Base-by-base conservation (phyloP, 495 filamentous ascomycete genomes). In the Xylaria curta region DNA sequence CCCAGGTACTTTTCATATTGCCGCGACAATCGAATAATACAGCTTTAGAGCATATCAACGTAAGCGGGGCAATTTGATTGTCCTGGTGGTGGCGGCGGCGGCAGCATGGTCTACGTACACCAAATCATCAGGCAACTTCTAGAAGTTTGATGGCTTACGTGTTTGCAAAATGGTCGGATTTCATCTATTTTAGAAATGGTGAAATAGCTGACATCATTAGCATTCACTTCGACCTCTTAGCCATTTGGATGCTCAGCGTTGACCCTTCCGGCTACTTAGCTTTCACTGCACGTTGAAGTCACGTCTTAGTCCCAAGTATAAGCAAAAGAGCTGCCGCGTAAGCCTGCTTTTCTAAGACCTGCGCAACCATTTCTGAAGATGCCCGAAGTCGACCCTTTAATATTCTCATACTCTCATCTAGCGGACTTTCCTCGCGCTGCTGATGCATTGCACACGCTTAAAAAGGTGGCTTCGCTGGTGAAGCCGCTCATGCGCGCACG, bases 401-500 rank as follows among this genome's bases (percentile, higher is more conserved):
- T 98, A 72, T 83, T 84, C 15, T 91, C 91, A 70, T 98, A 91
- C 79, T 91, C 91, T 69, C 94, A 98, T 84, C 86, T 97, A 49
- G 89, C 85, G 70, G 82, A 89, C 47, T 88, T 92, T 3, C 90
- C 91, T 0, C 87, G 91, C 8, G 89, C 92, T 70, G 85, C 90
- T 12, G 93, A 97, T 71, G 96, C 95, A n/a, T 85, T 98, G 15
- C 84, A 89, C n/a, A 89, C 88, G 53, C 86, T 98, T 15, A 91
- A 89, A 72, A 95, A 94, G 80, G 85, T 97, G 28, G 94, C 94
- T 21, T 96, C 94, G 15, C 80, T 97, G 17, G 95, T 98, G 54
- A 99, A 97, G 80, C 96, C 96, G 17, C 92, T 99, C 66, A 98
- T 98, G 95, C 85, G 93, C 72, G 93, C 92, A 63, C 87, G 93